Conservation (phyloP, 2,329 filamentous ascomycete genomes). For the Cordyceps pruinosa region DNA sequence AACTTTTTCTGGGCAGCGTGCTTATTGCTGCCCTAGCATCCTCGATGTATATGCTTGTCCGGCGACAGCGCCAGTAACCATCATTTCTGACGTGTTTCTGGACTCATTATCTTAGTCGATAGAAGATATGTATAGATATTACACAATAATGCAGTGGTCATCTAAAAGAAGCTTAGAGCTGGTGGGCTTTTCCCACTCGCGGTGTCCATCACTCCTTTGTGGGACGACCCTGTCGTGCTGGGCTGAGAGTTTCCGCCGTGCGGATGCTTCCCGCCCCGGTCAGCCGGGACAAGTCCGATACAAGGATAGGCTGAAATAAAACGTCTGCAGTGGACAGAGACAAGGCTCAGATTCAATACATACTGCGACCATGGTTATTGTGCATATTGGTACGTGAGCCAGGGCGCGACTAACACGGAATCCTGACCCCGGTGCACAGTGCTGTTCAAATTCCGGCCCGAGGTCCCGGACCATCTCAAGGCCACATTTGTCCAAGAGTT, state of each 20-base stretch:
- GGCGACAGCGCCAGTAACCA: no score
- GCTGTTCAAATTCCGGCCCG: constrained; percentile 41
- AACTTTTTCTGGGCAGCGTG: no score
- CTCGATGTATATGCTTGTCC: no score
- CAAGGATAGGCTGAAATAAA: not conserved
- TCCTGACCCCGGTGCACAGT: constrained; percentile 27
- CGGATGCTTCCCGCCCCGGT: not conserved
- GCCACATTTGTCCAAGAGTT: constrained; percentile 39
- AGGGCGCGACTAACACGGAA: not conserved
- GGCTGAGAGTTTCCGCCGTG: no score
- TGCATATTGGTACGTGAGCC: constrained; percentile 28
- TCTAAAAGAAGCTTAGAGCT: not conserved
- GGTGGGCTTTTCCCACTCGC: not conserved
- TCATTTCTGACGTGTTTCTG: no score
- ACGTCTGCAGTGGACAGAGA: not conserved
- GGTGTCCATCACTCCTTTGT: not conserved
- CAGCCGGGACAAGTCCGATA: constrained; percentile 1
- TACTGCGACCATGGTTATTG: constrained; percentile 24
- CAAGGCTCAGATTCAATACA: not conserved
- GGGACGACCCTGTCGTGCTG: no score
- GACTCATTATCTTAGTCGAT: not conserved
- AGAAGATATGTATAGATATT: no score
- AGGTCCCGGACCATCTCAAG: constrained; percentile 35
- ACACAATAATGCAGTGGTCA: no score
- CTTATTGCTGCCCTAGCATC: no score